These are phyloP conservation scores for Viola odorata DNA, from an alignment of 345 rosid genomes.

Conservation along the genomic window DNA sequence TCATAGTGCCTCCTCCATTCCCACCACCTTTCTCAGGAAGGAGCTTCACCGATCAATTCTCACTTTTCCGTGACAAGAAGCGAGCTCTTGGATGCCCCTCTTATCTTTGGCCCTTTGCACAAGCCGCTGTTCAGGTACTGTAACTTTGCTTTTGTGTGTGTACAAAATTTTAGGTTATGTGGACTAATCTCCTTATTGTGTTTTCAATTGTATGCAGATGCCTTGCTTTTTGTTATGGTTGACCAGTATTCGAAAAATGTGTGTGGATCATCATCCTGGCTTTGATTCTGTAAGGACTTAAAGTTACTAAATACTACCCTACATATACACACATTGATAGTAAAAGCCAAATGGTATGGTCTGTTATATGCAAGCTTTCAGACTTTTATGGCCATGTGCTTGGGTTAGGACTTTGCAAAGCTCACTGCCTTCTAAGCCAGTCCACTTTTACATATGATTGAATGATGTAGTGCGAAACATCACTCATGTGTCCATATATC, in stretches of 20 bases:
- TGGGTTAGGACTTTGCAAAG: no score
- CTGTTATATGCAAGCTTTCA: no score
- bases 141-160: not conserved
- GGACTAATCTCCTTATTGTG: no score
- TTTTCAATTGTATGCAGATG: no score
- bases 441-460: no score
- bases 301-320: no score
- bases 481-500: no score
- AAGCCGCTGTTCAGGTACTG: slow-evolving; percentile 58
- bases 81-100: slow-evolving; percentile 74
- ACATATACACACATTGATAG: no score
- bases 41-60: slow-evolving; percentile 52
- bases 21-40: slow-evolving; percentile 81
- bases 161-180: no score
- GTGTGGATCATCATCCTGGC: slow-evolving; percentile 72
- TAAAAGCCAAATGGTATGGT: not conserved
- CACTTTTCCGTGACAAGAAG: slow-evolving; percentile 46
- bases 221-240: slow-evolving; percentile 82
- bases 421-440: no score
- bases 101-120: slow-evolving; percentile 60
- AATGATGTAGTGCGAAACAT: no score
- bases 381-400: no score
- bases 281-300: slow-evolving; percentile 64
- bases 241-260: slow-evolving; percentile 77
- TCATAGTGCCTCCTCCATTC: slow-evolving; percentile 72